Evolutionary conservation across 257 asterid species (phyloP), one percentile per base, ranked within the genome.

Genomic region (Pogostemon cablin): DNA sequence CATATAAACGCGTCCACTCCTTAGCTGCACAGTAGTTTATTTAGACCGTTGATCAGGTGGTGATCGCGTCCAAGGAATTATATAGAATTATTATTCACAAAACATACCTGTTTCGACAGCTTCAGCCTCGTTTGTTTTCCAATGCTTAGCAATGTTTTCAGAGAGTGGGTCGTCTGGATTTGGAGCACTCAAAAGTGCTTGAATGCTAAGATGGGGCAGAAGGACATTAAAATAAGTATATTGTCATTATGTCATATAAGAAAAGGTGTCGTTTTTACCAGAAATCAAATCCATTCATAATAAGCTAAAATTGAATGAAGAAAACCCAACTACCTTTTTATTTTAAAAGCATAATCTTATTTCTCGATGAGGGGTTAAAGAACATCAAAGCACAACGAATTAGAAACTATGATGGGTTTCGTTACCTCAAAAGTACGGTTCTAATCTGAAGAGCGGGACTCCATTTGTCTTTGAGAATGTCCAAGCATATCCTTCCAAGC

Each of bases 361-460:
- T 46, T 69, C 67, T 7, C 39, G 20, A 25, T 0, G 32, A 25
- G 32, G 32, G 32, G 2, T 25, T 25, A 25, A 40, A 6, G 17
- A 37, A 39, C 6, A 32, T 17, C 32, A 47, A 60, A 49, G 7
- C 44, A 59, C 64, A 37, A 54, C 38, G 25, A 7, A 37, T 11
- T n/a, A 7, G 63, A n/a, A 15, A 44, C 5, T 5, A 65, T 35
- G 9, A 12, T 3, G n/a, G 5, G 62, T 77, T 77, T 72, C 74
- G 70, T 56, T 84, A 95, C 99, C 99, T 91, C 80, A 95, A 74
- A 77, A 95, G 97, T 41, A 95, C 99, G 38, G 99, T 95, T 82
- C 99, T 90, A 61, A 95, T 95, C 88, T 95, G 99, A 81, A 95
- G 99, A 32, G 99, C 99, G 7, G 99, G 99, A 76, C 99, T 95